Base-by-base conservation (phyloP, 495 filamentous ascomycete species). In the Pyrenopolyporus hunteri region DNA sequence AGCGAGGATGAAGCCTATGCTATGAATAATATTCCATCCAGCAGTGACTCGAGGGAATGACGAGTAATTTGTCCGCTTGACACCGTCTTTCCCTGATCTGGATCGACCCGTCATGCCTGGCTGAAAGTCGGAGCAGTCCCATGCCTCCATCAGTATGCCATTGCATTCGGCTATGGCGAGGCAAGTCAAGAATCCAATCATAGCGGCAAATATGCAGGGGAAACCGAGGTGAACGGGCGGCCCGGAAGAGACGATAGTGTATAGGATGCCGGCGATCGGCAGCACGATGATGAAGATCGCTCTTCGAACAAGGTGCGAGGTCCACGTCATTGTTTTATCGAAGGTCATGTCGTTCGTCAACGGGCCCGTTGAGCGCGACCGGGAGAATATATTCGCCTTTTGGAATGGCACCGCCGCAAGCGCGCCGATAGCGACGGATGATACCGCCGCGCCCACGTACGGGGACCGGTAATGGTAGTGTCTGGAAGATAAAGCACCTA, bases 111-210 rank as follows among this genome's bases (percentile, higher is more conserved):
- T 85, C 78, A 86, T 83, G 67, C 88, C 70, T 8, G 79, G 73
- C 35, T 74, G 86, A 1, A 90, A 78, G 63, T 92, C 89, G 16
- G 86, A 89, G 4, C 85, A 87, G 69, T 92, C 89, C 68, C 84
- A 92, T 14, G 86, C 86, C 65, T 92, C 89, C 89, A 91, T 92
- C 72, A 92, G 79, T 45, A 92, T 74, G 3, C 88, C 86, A 56
- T 87, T 80, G 70, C 87, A 90, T 71, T 92, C 89, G 7, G 89
- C 83, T 35, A 92, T 86, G 23, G 86, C 88, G 17, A 92, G 81
- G 33, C 85, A 86, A 2, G 85, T 87, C 10, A 89, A 76, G 58
- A 89, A 88, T 9, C 85, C 87, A 13, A 91, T 82, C 17, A 85
- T 59, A 2, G 82, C 84, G 10, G 87, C 88, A 56, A 91, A 84